Evolutionary conservation across 306 rosid genomes (phyloP).

Genomic region (Trifolium dubium): DNA sequence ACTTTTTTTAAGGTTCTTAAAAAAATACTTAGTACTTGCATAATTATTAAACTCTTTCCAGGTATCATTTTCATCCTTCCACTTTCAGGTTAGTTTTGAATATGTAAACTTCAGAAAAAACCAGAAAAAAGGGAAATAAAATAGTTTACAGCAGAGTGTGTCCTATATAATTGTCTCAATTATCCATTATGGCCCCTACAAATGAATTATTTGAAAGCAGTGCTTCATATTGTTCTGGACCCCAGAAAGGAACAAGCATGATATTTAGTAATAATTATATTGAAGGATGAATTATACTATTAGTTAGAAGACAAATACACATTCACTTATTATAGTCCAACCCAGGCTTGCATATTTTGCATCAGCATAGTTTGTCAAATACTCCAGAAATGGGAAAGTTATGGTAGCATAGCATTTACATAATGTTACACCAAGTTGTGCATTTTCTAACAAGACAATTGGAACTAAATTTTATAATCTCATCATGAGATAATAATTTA

Average conservation of each 20-base stretch:
- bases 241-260: constrained; percentile 36
- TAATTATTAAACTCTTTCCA: neutral
- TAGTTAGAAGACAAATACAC: neutral
- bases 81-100: neutral
- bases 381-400: neutral
- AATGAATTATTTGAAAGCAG: constrained; percentile 38
- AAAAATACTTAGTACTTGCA: neutral
- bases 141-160: constrained; percentile 13
- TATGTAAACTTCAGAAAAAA: neutral
- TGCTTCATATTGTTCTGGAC: constrained; percentile 10
- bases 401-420: neutral
- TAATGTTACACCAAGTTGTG: neutral
- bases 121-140: neutral
- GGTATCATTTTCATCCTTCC: constrained; percentile 15
- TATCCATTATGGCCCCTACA: constrained; percentile 15
- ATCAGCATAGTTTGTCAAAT: neutral
- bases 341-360: neutral
- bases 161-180: constrained; percentile 13
- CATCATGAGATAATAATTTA: neutral
- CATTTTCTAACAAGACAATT: constrained; percentile 24
- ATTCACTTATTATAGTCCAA: constrained; percentile 7
- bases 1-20: too few relatives aligned
- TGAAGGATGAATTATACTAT: neutral
- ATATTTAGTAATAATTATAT: neutral
- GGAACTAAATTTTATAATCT: neutral